Percentiles rank a stretch among this genome's conserved stretches.
phyloP scores from a whole-genome alignment of 169 alveolate genomes.

The Hammondia hammondi region DNA sequence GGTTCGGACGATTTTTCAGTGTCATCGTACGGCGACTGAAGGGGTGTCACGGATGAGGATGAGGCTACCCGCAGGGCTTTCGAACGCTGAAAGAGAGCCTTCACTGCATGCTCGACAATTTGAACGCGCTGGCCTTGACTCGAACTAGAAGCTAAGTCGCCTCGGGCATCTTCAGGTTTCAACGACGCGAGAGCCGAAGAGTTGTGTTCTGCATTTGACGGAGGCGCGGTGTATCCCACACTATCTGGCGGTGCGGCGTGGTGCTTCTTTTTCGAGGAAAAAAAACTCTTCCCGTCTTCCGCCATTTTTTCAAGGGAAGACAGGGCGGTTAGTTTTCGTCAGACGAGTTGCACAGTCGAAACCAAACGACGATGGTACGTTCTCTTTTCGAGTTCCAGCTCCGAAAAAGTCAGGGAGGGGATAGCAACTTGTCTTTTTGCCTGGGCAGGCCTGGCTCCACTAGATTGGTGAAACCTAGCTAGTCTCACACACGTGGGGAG shows the following conservation, averaged over 20 bases:
- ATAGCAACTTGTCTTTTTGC: no score
- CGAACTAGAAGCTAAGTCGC: background rate
- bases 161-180: no score
- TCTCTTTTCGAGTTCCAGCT: no score
- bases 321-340: background rate
- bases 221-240: background rate
- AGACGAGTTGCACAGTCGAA: background rate
- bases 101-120: constrained; percentile 2
- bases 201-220: background rate
- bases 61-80: background rate
- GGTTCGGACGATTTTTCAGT: no score
- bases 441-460: no score
- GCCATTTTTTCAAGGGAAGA: background rate
- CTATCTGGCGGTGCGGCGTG: background rate
- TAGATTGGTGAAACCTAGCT: no score
- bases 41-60: background rate
- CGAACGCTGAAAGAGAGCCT: background rate
- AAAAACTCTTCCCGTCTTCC: background rate
- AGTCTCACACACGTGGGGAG: no score
- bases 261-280: background rate
- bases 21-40: background rate
- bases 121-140: background rate
- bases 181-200: background rate
- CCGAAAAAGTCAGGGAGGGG: no score
- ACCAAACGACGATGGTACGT: no score